Base-by-base conservation (phyloP, 768 basidiomycete species). In the Boletus tomentosulus region DNA sequence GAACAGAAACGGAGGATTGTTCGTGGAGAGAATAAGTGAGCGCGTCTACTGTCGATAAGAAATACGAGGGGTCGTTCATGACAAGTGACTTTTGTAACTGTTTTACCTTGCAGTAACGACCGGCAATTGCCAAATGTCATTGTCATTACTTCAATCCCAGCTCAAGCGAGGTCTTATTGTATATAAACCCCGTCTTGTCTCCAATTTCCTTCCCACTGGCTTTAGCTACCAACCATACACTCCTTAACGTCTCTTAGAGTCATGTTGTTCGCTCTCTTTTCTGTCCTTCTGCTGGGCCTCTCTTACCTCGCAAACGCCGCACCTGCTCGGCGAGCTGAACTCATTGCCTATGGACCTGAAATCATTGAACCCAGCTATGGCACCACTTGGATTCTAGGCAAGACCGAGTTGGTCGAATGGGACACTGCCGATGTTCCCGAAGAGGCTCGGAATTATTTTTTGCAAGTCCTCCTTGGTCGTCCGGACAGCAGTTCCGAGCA, bases 381-480 rank as follows among this genome's bases (percentile, higher is more conserved):
- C 6, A 54, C 57, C 4, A 31, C 68, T 9, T 84, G 82, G 82
- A 25, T 43, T 5, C 55, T 63, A 33, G 74, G 76, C 25, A 60
- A 62, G 10, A 44, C 15, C 1, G 73, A 78, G 56, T 61, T 63
- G 25, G 76, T 84, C 56, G 65, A 63, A 38, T 84, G 83, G 83
- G 24, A 48, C 43, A 64, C 62, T 4, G 1, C 51, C 24, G 54
- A 69, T 37, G 62, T 85, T 34, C 82, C 81, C 2, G 16, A 28
- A 1, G 66, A 73, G 37, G 67, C 64, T 24, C 34, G 55, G 37
- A 64, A 71, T 55, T 66, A 68, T 6, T 75, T 70, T 4, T 73
- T 83, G 13, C 24, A 65, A 33, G 57, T 83, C 41, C 58, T 83
- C 8, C 74, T 85, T 25, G 84, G 83, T 10, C 69, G 68, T 55